Percentiles rank a stretch among this genome's conserved stretches.
These are phyloP conservation scores for Alternaria conjuncta DNA, from an alignment of 2,329 filamentous ascomycete species.

Conservation along the genomic window DNA sequence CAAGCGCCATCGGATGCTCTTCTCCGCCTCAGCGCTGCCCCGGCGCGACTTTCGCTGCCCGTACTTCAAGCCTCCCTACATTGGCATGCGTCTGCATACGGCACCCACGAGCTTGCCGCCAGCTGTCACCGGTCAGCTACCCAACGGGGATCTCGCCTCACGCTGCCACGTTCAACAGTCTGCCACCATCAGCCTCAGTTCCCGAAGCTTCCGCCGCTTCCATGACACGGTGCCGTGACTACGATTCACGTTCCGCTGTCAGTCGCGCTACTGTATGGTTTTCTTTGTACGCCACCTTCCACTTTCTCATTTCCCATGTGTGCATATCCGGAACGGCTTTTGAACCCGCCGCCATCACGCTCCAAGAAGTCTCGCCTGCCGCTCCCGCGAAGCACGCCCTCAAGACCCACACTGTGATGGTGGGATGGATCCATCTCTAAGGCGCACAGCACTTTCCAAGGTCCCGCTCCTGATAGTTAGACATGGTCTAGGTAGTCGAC, in stretches of 20 bases:
- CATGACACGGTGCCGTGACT: background rate
- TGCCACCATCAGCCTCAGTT: background rate
- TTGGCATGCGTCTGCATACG: background rate
- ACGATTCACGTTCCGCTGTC: background rate
- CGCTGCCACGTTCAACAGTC: background rate
- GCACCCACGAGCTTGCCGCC: background rate
- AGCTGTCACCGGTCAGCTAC: background rate
- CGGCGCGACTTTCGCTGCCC: background rate
- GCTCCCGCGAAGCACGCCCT: background rate
- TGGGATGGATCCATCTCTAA: background rate
- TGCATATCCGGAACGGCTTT: background rate
- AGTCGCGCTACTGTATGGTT: background rate
- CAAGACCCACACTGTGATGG: background rate
- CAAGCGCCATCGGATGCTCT: background rate
- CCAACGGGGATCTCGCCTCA: background rate
- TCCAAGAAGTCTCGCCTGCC: background rate
- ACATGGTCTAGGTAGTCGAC: background rate
- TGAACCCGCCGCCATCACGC: background rate
- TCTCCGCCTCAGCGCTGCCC: background rate
- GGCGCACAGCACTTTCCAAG: background rate
- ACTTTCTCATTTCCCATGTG: background rate
- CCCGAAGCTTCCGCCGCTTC: background rate
- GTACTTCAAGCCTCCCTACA: background rate
- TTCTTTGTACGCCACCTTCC: background rate
- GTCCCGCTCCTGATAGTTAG: background rate